These are phyloP conservation scores for Avena eriantha DNA, from an alignment of 176 grass and related monocot genomes.

Conservation along the genomic window DNA sequence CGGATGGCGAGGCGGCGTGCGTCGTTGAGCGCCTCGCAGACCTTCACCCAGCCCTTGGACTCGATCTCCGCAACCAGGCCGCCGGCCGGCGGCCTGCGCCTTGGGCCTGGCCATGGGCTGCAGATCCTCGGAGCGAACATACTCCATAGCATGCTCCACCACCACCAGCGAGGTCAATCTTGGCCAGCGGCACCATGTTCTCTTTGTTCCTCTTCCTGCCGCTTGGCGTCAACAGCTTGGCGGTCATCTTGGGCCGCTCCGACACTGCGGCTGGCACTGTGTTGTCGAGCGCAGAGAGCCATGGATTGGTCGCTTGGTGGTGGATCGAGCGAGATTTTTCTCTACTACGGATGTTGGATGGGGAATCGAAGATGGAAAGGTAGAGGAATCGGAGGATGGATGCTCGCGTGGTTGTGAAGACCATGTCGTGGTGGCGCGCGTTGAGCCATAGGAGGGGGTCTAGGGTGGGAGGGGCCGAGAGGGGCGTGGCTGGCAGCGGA, in stretches of 20 bases:
- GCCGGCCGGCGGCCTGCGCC: constrained; percentile 35
- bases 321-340: not conserved
- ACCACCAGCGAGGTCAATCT: not conserved
- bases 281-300: constrained; percentile 90
- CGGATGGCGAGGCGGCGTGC: constrained; percentile 67
- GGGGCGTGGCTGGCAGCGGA: too few relatives aligned
- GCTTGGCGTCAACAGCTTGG: constrained; percentile 50
- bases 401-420: too few relatives aligned
- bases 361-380: not conserved
- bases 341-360: not conserved
- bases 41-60: constrained; percentile 79
- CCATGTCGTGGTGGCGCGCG: too few relatives aligned
- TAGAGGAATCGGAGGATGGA: too few relatives aligned
- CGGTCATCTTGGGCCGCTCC: constrained; percentile 73
- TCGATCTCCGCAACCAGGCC: constrained; percentile 62
- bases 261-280: constrained; percentile 52
- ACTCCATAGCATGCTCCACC: constrained; percentile 71
- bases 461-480: too few relatives aligned
- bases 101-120: constrained; percentile 55
- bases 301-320: constrained; percentile 31
- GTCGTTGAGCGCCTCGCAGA: constrained; percentile 79
- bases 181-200: constrained; percentile 48
- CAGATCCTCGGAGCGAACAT: constrained; percentile 66
- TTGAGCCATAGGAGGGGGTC: too few relatives aligned
- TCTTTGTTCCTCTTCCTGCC: constrained; percentile 55